phyloP scores from a whole-genome alignment of 495 filamentous ascomycete species.

The Penicillium subrubescens region DNA sequence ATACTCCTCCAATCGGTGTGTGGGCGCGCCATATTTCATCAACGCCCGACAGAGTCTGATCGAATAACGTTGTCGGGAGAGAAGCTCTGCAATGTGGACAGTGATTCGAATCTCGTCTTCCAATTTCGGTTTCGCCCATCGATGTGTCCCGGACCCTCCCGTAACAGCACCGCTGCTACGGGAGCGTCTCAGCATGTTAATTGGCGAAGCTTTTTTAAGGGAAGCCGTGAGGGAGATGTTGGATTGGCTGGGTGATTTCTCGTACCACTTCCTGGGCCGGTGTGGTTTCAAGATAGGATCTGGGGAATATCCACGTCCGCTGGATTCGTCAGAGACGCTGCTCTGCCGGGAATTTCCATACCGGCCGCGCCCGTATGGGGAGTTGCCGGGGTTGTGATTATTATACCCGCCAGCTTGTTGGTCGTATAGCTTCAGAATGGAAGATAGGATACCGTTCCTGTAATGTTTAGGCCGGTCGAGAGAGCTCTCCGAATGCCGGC shows the following conservation, averaged over 20 bases:
- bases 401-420: constrained; percentile 20
- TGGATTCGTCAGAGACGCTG: constrained; percentile 35
- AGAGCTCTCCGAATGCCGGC: constrained; percentile 63
- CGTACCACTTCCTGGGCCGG: constrained; percentile 64
- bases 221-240: constrained; percentile 49
- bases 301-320: constrained; percentile 35
- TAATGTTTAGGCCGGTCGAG: constrained; percentile 69
- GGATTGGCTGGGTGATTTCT: constrained; percentile 54
- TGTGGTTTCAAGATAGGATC: constrained; percentile 42
- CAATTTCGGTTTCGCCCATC: constrained; percentile 46
- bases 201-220: constrained; percentile 44
- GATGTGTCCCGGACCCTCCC: constrained; percentile 41
- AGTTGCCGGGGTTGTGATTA: constrained; percentile 21
- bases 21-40: constrained; percentile 83
- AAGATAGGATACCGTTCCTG: constrained; percentile 74
- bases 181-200: constrained; percentile 48
- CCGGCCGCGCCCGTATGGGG: constrained; percentile 19
- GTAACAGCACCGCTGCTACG: constrained; percentile 42
- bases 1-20: constrained; percentile 79
- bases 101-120: constrained; percentile 81
- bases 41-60: constrained; percentile 82
- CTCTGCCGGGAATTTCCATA: constrained; percentile 38
- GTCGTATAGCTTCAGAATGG: constrained; percentile 76
- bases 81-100: constrained; percentile 81
- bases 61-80: constrained; percentile 81